Evolutionary conservation across 495 filamentous ascomycete species (phyloP).

Genomic region (Delitschia confertaspora): DNA sequence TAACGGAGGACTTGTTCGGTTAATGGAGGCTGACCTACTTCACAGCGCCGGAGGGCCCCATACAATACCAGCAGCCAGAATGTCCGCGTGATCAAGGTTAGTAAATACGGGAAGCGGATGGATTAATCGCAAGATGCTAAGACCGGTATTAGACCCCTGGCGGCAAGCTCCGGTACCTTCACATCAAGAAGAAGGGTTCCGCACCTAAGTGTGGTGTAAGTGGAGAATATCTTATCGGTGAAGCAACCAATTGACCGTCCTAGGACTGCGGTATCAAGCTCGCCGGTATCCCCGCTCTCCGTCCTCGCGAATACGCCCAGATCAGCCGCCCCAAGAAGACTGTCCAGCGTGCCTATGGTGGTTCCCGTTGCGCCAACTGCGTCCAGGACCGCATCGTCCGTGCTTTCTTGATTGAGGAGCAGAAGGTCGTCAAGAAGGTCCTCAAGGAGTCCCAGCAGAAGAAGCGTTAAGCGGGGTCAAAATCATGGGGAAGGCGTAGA

Average conservation of each 20-base stretch:
- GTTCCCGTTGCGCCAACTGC: constrained; percentile 95
- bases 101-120: too few species aligned
- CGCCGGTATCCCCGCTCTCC: constrained; percentile 86
- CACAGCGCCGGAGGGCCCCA: constrained; percentile 38
- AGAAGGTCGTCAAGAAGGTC: constrained; percentile 99
- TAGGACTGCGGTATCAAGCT: constrained; percentile 66
- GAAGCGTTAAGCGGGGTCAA: constrained; percentile 45
- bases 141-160: constrained; percentile 66
- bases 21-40: constrained; percentile 14
- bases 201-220: constrained; percentile 99
- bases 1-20: constrained; percentile 1
- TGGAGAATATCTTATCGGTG: background rate
- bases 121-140: constrained; percentile 10
- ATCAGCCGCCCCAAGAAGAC: constrained; percentile 98
- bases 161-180: constrained; percentile 84
- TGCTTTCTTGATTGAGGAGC: constrained; percentile 95
- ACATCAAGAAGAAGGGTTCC: constrained; percentile 97
- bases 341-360: constrained; percentile 92
- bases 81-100: constrained; percentile 72
- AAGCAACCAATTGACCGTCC: background rate
- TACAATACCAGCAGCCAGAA: constrained; percentile 98
- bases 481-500: constrained; percentile 1
- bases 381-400: constrained; percentile 95
- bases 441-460: constrained; percentile 89
- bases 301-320: constrained; percentile 90